Evolutionary conservation across 2,329 filamentous ascomycete species (phyloP).

Genomic region (Blumeriella jaapii): DNA sequence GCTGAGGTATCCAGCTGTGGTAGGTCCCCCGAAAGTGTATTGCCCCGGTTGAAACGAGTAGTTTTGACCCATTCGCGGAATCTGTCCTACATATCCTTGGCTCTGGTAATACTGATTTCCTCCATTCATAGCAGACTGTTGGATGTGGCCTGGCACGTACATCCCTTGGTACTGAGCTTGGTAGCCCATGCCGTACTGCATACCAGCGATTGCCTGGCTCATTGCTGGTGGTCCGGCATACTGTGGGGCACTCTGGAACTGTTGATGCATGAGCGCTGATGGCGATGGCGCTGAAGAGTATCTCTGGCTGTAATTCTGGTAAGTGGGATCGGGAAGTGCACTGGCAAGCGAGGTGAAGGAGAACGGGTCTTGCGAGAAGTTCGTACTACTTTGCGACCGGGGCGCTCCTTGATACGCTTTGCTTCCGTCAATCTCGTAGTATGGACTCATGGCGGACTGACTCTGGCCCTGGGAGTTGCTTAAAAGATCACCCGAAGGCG

Average conservation of each 20-base stretch:
- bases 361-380: conserved; percentile 18
- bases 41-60: conserved; percentile 20
- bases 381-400: conserved; percentile 7
- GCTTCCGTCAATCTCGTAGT: conserved; percentile 5
- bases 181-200: conserved; percentile 21
- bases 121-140: conserved; percentile 4
- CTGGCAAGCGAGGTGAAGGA: conserved; percentile 19
- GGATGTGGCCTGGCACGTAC: conserved; percentile 15
- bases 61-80: conserved; percentile 14
- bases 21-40: conserved; percentile 15
- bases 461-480: conserved; percentile 8
- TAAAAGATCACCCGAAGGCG: conserved; percentile 11
- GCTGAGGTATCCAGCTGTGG: conserved; percentile 13
- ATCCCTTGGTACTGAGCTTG: conserved; percentile 20
- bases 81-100: conserved; percentile 19
- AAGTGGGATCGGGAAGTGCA: conserved; percentile 19
- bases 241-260: conserved; percentile 18
- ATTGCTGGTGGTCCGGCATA: conserved; percentile 11
- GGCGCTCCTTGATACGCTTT: conserved; percentile 4
- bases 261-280: conserved; percentile 15
- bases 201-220: conserved; percentile 10
- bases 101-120: conserved; percentile 21
- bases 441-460: conserved; percentile 1
- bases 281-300: conserved; percentile 13
- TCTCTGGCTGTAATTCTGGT: conserved; percentile 20